phyloP scores from a whole-genome alignment of 768 basidiomycete genomes.

The Strobilomyces confusus region DNA sequence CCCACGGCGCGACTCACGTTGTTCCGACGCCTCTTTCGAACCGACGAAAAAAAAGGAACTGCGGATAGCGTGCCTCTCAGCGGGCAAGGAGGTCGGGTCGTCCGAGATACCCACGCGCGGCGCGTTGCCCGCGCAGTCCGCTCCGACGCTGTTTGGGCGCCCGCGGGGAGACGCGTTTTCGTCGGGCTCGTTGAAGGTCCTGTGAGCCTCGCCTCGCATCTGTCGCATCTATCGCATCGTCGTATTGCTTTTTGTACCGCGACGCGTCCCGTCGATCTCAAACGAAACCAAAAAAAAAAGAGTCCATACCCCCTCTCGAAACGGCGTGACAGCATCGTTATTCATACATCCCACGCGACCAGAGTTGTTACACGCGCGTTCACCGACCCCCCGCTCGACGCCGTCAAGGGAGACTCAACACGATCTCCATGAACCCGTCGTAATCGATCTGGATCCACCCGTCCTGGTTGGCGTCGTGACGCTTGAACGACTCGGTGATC shows the following conservation, averaged over 20 bases:
- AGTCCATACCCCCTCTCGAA: too few relatives aligned
- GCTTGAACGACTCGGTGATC: slow-evolving; percentile 65
- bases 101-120: slow-evolving; percentile 29
- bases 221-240: background rate
- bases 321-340: background rate
- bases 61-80: slow-evolving; percentile 41
- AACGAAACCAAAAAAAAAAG: too few relatives aligned
- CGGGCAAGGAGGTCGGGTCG: slow-evolving; percentile 45
- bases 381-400: too few relatives aligned
- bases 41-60: slow-evolving; percentile 50
- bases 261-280: too few relatives aligned
- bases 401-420: slow-evolving; percentile 38
- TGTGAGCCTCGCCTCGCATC: slow-evolving; percentile 7
- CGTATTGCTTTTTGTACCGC: background rate
- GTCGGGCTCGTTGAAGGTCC: slow-evolving; percentile 18
- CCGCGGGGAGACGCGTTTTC: slow-evolving; percentile 32
- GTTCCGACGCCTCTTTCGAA: too few relatives aligned
- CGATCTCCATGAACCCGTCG: slow-evolving; percentile 51
- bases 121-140: slow-evolving; percentile 19
- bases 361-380: too few relatives aligned
- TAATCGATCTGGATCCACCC: slow-evolving; percentile 53
- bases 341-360: slow-evolving; percentile 8
- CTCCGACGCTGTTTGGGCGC: slow-evolving; percentile 26
- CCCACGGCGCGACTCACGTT: background rate
- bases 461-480: slow-evolving; percentile 59